Evolutionary conservation across 1,139 yeast genomes (phyloP), one percentile per base, ranked within the genome.

Genomic region (Debaryomyces subglobosus): DNA sequence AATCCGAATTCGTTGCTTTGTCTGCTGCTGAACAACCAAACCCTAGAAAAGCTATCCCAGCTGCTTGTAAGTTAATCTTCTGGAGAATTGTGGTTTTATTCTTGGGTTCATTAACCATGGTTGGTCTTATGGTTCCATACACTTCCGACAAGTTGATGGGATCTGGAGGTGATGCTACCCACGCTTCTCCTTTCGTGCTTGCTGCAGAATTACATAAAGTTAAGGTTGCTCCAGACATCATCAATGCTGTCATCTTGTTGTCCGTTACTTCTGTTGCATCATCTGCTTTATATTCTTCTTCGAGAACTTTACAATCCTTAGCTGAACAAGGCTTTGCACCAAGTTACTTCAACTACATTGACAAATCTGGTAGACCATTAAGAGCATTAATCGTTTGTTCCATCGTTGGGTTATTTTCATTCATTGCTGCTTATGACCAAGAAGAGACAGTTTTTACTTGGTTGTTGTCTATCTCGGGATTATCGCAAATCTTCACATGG

Each of bases 221-320:
- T 29, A 58, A 56, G 42, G 78, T 63, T 15, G 68, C 73, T 43
- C 73, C 78, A 10, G 69, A 71, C 47, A 68, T 75, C 52, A 71
- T 74, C 52, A 75, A 75, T 53, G 67, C 78, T 5, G 77, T 71
- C 36, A 75, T 75, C 54, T 65, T 74, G 53, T 60, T 74, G 50
- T 72, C 78, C 5, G 79, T 75, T 35, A 72, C 78, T 4, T 72
- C 78, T 9, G 79, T 75, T 47, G 79, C 77, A 23, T 69, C 76
- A 4, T 68, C 77, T 16, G 70, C 79, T 25, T 68, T 74, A 62
- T 75, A 75, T 60, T 71, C 78, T 5, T 65, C 77, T 21, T 71
- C 77, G 42, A 68, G 79, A 63, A 67, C 75, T 45, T 69, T 75
- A 51, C 74, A 73, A 51, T 71, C 79, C 8, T 68, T 74, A 57